phyloP scores from a whole-genome alignment of 75 land plant species.

The Pseudotsuga menziesii region DNA sequence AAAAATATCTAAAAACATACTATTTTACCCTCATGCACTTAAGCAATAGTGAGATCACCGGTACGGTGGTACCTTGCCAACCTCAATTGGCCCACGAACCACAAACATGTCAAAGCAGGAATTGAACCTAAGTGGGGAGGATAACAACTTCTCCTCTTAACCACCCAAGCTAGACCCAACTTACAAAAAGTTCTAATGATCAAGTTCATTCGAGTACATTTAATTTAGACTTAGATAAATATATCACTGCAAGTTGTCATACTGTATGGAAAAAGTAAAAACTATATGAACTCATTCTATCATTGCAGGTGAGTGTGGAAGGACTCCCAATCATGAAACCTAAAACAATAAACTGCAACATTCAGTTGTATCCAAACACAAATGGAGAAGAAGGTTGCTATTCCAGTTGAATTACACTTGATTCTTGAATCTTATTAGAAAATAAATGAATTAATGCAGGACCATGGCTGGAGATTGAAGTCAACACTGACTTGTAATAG shows the following conservation, averaged over 20 bases:
- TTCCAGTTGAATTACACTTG: neutral
- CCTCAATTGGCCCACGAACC: too few species aligned
- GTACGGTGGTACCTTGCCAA: too few species aligned
- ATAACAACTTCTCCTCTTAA: too few species aligned
- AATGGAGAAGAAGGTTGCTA: neutral
- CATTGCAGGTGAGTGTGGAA: conserved; percentile 61
- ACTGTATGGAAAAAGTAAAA: neutral
- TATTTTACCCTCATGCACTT: too few species aligned
- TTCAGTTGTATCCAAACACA: neutral
- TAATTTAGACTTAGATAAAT: neutral
- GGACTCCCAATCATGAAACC: conserved; percentile 86
- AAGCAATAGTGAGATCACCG: too few species aligned
- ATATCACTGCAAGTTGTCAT: neutral
- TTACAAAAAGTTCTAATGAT: neutral
- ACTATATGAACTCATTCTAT: neutral
- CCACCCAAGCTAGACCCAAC: too few species aligned
- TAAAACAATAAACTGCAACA: conserved; percentile 9
- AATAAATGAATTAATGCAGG: conserved; percentile 10
- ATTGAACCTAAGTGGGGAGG: too few species aligned
- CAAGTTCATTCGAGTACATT: neutral
- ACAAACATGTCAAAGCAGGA: too few species aligned
- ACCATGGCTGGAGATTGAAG: conserved; percentile 11
- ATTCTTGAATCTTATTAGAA: neutral
- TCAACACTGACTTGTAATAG: conserved; percentile 27
- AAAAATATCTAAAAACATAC: too few species aligned